Evolutionary conservation across 768 basidiomycete species (phyloP), one percentile per base, ranked within the genome.

Genomic region (Mycena crocata): DNA sequence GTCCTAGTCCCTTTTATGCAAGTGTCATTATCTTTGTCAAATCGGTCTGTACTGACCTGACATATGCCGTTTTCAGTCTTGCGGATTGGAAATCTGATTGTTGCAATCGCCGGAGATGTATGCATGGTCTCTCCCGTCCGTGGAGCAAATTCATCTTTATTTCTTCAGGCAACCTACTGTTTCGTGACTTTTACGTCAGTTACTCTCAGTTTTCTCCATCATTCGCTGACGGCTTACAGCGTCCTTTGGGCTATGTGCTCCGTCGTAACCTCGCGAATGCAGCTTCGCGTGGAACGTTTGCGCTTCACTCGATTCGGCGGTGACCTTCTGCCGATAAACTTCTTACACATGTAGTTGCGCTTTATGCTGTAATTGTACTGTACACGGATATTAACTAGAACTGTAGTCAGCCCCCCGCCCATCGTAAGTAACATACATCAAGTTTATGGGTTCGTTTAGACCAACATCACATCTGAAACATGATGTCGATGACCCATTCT

Each of bases 211-310:
- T 32, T 37, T 48, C 19, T 24, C 15, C 24, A 5, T 8, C 23
- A 1, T 40, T 1, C 14, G 39, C 30, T 60, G 26, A 40, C 30
- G 9, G 13, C 31, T 30, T 50, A 15, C 23, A 60, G 48, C 10
- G 6, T 61, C n/a, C 39, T 61, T 15, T 61, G 60, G 60, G 50
- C 60, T 7, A 52, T 61, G 60, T 51, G 37, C 31, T 61, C 40
- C 15, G 34, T 61, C 32, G 58, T 60, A 5, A 60, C 48, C 3
- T 61, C 61, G 23, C 51, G 61, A 8, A 39, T 62, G 61, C 61
- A 55, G 19, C 51, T 54, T 26, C 51, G 50, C 51, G 51, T 62
- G 19, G 51, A 54, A 54, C 61, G 51, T 45, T 24, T 54, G 7
- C 61, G 50, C 14, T 52, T 61, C 26, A 39, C 46, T 24, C 57